A percentile compares a stretch with the other conserved stretches of the same genome.
These are phyloP conservation scores for Aeschynomene evenia DNA, from an alignment of 306 rosid species.

Conservation along the genomic window DNA sequence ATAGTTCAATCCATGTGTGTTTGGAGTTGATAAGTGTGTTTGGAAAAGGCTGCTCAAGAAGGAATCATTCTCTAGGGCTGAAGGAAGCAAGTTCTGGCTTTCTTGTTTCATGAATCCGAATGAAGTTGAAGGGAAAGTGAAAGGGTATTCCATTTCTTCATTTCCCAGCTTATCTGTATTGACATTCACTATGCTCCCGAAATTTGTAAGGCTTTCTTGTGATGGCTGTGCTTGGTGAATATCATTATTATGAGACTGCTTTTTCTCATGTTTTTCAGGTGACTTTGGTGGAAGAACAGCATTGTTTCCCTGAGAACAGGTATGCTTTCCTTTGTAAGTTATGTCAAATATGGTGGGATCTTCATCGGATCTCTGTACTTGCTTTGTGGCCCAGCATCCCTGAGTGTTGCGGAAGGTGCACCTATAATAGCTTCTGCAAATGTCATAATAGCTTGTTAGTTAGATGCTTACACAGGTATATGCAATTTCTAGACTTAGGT, in stretches of 20 bases:
- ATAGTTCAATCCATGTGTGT: constrained; percentile 45
- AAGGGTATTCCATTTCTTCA: constrained; percentile 46
- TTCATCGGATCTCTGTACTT: constrained; percentile 92
- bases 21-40: constrained; percentile 47
- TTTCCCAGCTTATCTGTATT: constrained; percentile 36
- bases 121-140: constrained; percentile 66
- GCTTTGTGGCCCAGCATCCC: constrained; percentile 87
- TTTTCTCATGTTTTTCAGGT: constrained; percentile 61
- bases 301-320: constrained; percentile 68
- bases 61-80: constrained; percentile 35
- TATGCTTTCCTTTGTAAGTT: constrained; percentile 78
- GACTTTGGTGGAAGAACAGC: constrained; percentile 50
- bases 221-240: constrained; percentile 38
- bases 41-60: constrained; percentile 51
- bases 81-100: constrained; percentile 41
- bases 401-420: constrained; percentile 85
- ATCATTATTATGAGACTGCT: neutral
- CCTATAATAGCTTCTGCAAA: constrained; percentile 94
- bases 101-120: constrained; percentile 43
- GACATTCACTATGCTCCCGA: constrained; percentile 38
- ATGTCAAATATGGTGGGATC: constrained; percentile 72
- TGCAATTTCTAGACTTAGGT: constrained; percentile 17
- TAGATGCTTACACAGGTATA: constrained; percentile 16
- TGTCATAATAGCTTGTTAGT: constrained; percentile 24
- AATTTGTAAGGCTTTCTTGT: constrained; percentile 31